phyloP scores from a whole-genome alignment of 345 rosid genomes.

The Erucastrum elatum region DNA sequence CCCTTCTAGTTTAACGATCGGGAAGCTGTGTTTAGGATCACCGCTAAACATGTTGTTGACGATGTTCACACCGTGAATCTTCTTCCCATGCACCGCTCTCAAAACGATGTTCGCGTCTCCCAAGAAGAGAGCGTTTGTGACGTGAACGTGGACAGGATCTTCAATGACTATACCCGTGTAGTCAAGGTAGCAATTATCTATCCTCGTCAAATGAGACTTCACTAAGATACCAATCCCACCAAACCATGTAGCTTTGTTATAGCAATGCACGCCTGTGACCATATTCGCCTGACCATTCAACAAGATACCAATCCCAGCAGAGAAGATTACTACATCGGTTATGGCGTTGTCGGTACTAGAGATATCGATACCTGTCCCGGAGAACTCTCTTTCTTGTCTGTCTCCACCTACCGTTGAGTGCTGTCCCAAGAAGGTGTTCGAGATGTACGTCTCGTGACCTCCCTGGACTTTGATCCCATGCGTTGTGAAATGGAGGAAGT shows the following conservation, averaged over 20 bases:
- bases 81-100: constrained; percentile 45
- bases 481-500: constrained; percentile 66
- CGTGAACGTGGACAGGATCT: constrained; percentile 66
- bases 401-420: constrained; percentile 63
- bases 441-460: constrained; percentile 74
- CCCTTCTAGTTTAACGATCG: constrained; percentile 56
- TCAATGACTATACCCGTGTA: constrained; percentile 57
- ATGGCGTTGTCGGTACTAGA: constrained; percentile 62
- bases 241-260: constrained; percentile 66
- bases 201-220: constrained; percentile 50
- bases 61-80: constrained; percentile 52
- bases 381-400: constrained; percentile 44
- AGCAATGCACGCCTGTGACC: constrained; percentile 67
- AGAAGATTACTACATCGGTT: constrained; percentile 62
- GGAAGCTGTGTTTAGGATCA: constrained; percentile 27
- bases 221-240: constrained; percentile 69
- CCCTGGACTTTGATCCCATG: constrained; percentile 56
- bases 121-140: constrained; percentile 59
- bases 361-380: constrained; percentile 69
- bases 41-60: constrained; percentile 63
- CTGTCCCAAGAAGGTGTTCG: constrained; percentile 60
- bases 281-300: constrained; percentile 64
- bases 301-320: constrained; percentile 60
- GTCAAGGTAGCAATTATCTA: constrained; percentile 68
- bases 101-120: constrained; percentile 61